Evolutionary conservation across 345 rosid genomes (phyloP), one percentile per base, ranked within the genome.

Genomic region (Tarenaya hassleriana): DNA sequence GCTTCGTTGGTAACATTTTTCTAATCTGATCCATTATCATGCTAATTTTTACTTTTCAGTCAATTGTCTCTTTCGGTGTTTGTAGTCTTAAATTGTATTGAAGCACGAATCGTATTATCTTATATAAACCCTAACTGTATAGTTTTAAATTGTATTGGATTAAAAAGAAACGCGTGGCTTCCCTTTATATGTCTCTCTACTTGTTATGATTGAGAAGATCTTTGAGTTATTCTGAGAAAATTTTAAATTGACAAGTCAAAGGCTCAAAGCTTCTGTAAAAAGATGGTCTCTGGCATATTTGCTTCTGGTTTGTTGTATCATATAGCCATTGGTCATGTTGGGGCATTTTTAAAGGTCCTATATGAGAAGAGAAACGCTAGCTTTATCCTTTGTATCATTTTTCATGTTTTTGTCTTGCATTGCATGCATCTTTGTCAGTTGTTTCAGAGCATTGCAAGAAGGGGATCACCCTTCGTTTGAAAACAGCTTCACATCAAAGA

Each of bases 401-500:
- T 41, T n/a, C 20, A 21, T 52, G 12, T 41, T 63, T 48, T 44
- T 35, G 61, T 47, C 60, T 42, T 33, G 34, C n/a, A n/a, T n/a
- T n/a, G n/a, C 51, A 57, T 48, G 31, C 35, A 70, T 67, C 55
- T 62, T 56, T 68, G 18, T 42, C 62, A 91, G 98, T 68, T 91
- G 95, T 72, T 75, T 91, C 74, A 75, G 76, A 73, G 89, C 92
- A 56, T 72, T 91, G 67, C 77, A 73, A 69, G 96, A 87, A 73
- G 98, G 96, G 69, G 81, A 80, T 66, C 61, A 41, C 64, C 48
- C 52, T 87, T 59, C 94, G 96, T 12, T 91, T 96, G 98, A 55
- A 21, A 27, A 55, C 64, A 55, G 66, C 77, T 69, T 66, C 71
- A 7, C 50, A 47, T 70, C 80, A 75, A 64, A 67, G 43, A 40